Conservation (phyloP, 2,329 filamentous ascomycete species). For the Venturia carpophila region DNA sequence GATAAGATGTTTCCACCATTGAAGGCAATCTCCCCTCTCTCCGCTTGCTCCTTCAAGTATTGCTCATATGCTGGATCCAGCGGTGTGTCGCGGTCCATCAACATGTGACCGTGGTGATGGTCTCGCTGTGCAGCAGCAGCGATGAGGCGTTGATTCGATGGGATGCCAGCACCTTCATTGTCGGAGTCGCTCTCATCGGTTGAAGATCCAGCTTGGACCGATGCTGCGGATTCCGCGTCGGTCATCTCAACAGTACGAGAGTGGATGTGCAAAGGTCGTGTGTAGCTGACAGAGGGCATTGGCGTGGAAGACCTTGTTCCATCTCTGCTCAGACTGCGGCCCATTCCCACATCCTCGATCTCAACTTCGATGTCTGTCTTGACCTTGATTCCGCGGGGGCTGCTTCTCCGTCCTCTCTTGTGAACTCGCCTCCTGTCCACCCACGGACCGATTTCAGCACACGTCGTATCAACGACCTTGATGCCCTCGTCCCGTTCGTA, state of each 20-base stretch:
- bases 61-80: constrained; percentile 68
- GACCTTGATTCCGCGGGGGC: constrained; percentile 30
- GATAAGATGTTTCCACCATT: constrained; percentile 1
- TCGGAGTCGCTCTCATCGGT: constrained; percentile 13
- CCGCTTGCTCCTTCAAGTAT: constrained; percentile 63
- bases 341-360: constrained; percentile 24
- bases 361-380: constrained; percentile 37
- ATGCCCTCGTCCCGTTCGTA: constrained; percentile 69
- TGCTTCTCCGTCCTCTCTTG: constrained; percentile 17
- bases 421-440: constrained; percentile 32
- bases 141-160: constrained; percentile 49
- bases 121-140: constrained; percentile 57
- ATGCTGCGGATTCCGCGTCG: constrained; percentile 11
- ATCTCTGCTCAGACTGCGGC: not conserved
- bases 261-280: constrained; percentile 6
- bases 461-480: constrained; percentile 62
- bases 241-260: constrained; percentile 16
- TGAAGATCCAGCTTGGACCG: not conserved
- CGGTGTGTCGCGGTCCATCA: not conserved
- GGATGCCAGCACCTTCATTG: constrained; percentile 4
- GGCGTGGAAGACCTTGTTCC: constrained; percentile 10
- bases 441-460: constrained; percentile 59
- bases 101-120: constrained; percentile 41
- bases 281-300: constrained; percentile 5
- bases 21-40: constrained; percentile 41